Conservation (phyloP, 2,329 filamentous ascomycete genomes). For the Domatiomyces globalis region DNA sequence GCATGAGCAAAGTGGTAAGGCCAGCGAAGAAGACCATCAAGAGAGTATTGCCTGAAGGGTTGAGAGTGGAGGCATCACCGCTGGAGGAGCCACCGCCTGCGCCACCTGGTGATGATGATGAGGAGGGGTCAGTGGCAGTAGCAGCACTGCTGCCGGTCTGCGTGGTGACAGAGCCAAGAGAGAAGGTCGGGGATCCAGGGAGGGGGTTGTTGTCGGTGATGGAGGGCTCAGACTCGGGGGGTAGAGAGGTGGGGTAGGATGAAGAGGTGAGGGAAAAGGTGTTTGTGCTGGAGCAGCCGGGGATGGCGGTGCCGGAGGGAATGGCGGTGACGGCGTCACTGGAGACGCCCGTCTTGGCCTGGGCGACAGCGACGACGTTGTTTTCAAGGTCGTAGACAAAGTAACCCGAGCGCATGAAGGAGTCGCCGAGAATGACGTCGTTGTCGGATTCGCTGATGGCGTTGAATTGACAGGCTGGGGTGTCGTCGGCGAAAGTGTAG, state of each 20-base stretch:
- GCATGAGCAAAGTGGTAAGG: neutral
- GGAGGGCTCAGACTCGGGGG: neutral
- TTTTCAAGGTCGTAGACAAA: conserved; percentile 63
- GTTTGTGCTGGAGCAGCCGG: conserved; percentile 2
- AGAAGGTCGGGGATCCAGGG: neutral
- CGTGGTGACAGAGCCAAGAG: neutral
- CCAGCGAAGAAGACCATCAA: neutral
- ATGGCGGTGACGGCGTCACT: conserved; percentile 2
- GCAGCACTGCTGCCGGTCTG: neutral
- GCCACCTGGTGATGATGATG: too few species aligned
- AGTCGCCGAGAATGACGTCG: conserved; percentile 53
- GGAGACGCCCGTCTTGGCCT: conserved; percentile 44
- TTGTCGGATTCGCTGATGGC: conserved; percentile 35
- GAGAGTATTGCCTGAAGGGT: neutral
- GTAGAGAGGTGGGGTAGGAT: neutral
- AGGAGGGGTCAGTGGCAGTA: neutral
- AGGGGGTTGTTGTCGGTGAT: neutral
- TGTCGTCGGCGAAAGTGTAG: conserved; percentile 27
- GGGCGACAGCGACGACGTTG: conserved; percentile 55
- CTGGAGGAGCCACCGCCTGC: too few species aligned
- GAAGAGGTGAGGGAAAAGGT: neutral
- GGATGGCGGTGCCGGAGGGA: conserved; percentile 3
- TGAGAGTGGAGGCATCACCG: neutral
- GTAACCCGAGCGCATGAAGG: conserved; percentile 59
- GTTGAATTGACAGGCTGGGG: conserved; percentile 30